Base-by-base conservation (phyloP, 2,329 filamentous ascomycete genomes). In the Plectosphaerella cucumerina region DNA sequence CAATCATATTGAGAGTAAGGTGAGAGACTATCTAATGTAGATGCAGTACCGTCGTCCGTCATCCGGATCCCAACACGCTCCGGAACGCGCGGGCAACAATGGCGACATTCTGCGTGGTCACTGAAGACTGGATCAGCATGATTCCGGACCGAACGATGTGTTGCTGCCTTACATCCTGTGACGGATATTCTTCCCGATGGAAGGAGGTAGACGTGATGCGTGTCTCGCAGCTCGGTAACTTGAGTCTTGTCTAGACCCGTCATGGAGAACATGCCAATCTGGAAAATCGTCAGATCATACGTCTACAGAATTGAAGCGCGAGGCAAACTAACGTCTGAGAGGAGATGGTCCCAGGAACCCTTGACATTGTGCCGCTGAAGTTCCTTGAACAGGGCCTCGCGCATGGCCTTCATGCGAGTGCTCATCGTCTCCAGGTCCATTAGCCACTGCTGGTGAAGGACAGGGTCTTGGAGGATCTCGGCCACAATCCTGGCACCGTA, bases 241-340 rank as follows among this genome's bases (percentile, higher is more conserved):
- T 71, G 64, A 31, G 60, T 54, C 9, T 56, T 44, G 6, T 45
- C 58, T 44, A 73, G 51, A 0, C 70, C 68, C 0, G 70, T 69
- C 52, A 66, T 70, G 5, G 60, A 63, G 51, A 73, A 72, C 70
- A 74, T 72, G 6, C 70, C 70, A 48, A 68, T 68, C 62, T 72
- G 62, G 2, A 35, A 45, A 65, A 64, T 68, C 60, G 12, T 71
- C 56, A 48, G 68, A 65, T 1, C 54, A 53, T 67, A 67, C 71
- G 20, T 61, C 50, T 0, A 66, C 68, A 0, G 67, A 26, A n/a
- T 47, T 34, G 14, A 8, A 31, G 26, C 8, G 6, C 12, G 8
- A 10, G 26, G 9, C 6, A 8, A 31, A 8, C 26, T 31, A 10
- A 31, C 26, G 12, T 31, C 26, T 31, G 26, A 31, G 15, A 37